These are phyloP conservation scores for Zarea fungicola DNA, from an alignment of 2,329 filamentous ascomycete species.

Conservation along the genomic window DNA sequence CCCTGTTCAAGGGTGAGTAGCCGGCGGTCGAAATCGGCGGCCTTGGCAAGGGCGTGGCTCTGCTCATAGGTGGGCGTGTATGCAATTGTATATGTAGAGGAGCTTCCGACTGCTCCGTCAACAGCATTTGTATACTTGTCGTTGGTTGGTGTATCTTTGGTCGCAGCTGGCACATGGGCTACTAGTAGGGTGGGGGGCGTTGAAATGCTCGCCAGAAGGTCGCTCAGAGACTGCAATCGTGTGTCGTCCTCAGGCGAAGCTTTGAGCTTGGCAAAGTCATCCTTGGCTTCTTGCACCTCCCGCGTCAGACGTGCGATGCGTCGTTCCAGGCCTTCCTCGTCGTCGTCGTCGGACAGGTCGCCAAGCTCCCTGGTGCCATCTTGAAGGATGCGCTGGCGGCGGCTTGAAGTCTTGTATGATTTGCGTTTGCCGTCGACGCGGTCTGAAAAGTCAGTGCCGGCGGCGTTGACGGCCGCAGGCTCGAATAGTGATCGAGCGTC, in stretches of 20 bases:
- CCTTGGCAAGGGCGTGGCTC: slow-evolving; percentile 68
- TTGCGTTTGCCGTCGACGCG: slow-evolving; percentile 76
- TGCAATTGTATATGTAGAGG: slow-evolving; percentile 60
- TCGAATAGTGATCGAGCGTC: slow-evolving; percentile 77
- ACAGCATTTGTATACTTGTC: slow-evolving; percentile 18
- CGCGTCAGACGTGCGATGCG: slow-evolving; percentile 77
- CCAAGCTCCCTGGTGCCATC: slow-evolving; percentile 64
- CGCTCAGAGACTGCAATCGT: slow-evolving; percentile 60
- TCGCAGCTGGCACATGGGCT: slow-evolving; percentile 5
- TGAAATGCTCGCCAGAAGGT: slow-evolving; percentile 63
- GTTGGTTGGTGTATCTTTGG: slow-evolving; percentile 15
- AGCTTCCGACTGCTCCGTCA: slow-evolving; percentile 18
- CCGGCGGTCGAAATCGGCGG: slow-evolving; percentile 81
- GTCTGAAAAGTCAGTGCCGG: slow-evolving; percentile 83
- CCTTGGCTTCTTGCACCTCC: slow-evolving; percentile 72
- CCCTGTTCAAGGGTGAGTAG: slow-evolving; percentile 73
- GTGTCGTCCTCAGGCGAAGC: slow-evolving; percentile 38
- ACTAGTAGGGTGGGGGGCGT: slow-evolving; percentile 24
- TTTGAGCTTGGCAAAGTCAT: slow-evolving; percentile 52
- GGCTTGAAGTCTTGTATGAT: slow-evolving; percentile 72
- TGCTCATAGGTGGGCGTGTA: slow-evolving; percentile 61
- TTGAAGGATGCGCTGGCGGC: slow-evolving; percentile 57
- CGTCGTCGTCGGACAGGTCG: slow-evolving; percentile 69
- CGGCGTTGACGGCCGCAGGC: slow-evolving; percentile 68
- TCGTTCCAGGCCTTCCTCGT: slow-evolving; percentile 67